Evolutionary conservation across 2,329 filamentous ascomycete genomes (phyloP).

Genomic region (Aspergillus proliferans): DNA sequence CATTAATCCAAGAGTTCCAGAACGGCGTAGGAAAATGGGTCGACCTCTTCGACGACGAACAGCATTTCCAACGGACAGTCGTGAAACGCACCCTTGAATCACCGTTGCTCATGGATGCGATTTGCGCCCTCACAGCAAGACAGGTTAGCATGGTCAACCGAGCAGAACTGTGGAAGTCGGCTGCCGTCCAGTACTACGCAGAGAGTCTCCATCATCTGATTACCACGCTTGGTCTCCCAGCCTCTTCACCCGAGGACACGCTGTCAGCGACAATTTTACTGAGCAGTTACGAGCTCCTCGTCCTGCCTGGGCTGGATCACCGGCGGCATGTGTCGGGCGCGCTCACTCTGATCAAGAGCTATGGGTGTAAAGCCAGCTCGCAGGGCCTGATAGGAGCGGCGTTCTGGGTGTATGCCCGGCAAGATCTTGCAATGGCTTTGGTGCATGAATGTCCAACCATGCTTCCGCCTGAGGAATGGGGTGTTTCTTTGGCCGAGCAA

Average conservation of each 20-base stretch:
- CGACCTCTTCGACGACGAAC: background rate
- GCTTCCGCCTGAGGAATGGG: background rate
- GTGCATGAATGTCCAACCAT: slow-evolving; percentile 1
- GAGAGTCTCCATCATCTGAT: background rate
- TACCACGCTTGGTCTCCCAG: background rate
- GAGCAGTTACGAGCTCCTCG: slow-evolving; percentile 3
- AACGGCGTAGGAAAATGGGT: background rate
- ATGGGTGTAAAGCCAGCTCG: background rate
- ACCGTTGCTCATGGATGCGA: background rate
- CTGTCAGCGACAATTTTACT: background rate
- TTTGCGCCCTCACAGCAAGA: slow-evolving; percentile 1
- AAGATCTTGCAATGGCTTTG: slow-evolving; percentile 2
- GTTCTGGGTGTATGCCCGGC: slow-evolving; percentile 3
- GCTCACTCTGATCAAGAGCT: background rate
- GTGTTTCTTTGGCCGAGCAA: background rate
- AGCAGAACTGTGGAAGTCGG: background rate
- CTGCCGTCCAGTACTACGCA: background rate
- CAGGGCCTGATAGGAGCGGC: background rate
- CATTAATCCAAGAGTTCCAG: background rate
- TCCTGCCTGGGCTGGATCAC: slow-evolving; percentile 1
- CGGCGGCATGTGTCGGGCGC: slow-evolving; percentile 1
- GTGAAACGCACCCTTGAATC: background rate
- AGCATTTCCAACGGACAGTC: background rate
- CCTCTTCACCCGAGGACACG: background rate
- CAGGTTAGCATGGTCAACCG: background rate